Percentiles rank a stretch among this genome's conserved stretches.
These are phyloP conservation scores for Thelephora terrestris DNA, from an alignment of 1,284 basidiomycete species.

Conservation along the genomic window DNA sequence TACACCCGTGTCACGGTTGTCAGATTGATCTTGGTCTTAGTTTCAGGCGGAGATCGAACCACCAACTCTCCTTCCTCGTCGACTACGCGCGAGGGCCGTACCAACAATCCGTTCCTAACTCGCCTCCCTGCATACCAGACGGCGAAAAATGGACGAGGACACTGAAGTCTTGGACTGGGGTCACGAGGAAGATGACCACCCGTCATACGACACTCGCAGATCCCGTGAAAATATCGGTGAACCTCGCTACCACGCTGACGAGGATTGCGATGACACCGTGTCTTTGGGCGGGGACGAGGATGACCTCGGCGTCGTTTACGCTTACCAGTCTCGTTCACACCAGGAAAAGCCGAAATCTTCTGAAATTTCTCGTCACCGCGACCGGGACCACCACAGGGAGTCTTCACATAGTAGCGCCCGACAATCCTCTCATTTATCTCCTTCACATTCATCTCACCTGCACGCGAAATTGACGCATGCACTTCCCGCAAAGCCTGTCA, in stretches of 20 bases:
- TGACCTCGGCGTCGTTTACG: constrained; percentile 32
- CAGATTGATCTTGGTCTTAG: background rate
- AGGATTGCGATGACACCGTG: constrained; percentile 57
- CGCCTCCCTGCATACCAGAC: constrained; percentile 8
- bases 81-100: constrained; percentile 1
- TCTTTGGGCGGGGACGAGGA: constrained; percentile 66
- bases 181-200: constrained; percentile 53
- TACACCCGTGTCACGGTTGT: background rate
- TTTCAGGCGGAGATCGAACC: background rate
- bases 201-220: constrained; percentile 10
- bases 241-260: constrained; percentile 12
- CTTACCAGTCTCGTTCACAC: constrained; percentile 21
- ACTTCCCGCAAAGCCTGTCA: constrained; percentile 61
- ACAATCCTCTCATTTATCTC: constrained; percentile 18
- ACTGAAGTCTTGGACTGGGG: constrained; percentile 66
- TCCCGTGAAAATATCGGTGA: constrained; percentile 2
- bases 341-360: constrained; percentile 11
- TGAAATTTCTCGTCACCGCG: background rate
- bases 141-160: constrained; percentile 51
- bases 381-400: background rate
- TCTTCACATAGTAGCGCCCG: constrained; percentile 5
- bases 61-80: background rate
- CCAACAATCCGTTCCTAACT: background rate
- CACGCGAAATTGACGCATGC: constrained; percentile 43
- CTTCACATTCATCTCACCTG: constrained; percentile 18